These are phyloP conservation scores for Pichia sp. DNA, from an alignment of 1,139 yeast species.

Conservation along the genomic window DNA sequence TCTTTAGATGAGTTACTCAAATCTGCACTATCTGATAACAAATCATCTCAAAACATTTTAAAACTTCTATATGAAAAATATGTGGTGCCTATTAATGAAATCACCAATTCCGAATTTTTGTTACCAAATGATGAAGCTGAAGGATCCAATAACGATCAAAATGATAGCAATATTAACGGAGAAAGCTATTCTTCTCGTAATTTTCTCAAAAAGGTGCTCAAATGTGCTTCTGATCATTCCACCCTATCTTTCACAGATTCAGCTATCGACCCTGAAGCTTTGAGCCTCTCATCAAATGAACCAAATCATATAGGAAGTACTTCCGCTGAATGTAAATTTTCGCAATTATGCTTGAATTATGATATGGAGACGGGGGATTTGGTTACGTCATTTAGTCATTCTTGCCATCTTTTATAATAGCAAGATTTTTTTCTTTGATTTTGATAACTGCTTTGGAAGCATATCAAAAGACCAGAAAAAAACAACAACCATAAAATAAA, in stretches of 20 bases:
- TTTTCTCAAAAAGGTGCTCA: constrained; percentile 14
- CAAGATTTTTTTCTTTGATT: not conserved
- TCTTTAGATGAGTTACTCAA: constrained; percentile 16
- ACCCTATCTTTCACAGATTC: constrained; percentile 13
- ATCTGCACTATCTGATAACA: constrained; percentile 16
- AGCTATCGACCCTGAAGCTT: constrained; percentile 24
- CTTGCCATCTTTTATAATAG: constrained; percentile 13
- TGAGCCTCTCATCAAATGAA: constrained; percentile 14
- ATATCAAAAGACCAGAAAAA: too few relatives aligned
- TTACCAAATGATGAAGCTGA: constrained; percentile 8
- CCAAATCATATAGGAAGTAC: constrained; percentile 3
- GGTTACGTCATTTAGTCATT: constrained; percentile 23
- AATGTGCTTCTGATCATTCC: constrained; percentile 23
- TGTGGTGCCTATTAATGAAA: constrained; percentile 21
- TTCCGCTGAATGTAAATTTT: constrained; percentile 18
- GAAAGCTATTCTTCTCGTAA: constrained; percentile 1
- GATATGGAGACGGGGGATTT: constrained; percentile 20
- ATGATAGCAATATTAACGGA: not conserved
- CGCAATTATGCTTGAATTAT: constrained; percentile 22
- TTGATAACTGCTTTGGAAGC: not conserved
- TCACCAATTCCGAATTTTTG: constrained; percentile 22
- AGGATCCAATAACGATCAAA: constrained; percentile 1
- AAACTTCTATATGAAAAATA: constrained; percentile 20
- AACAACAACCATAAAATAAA: too few relatives aligned
- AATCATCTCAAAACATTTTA: constrained; percentile 16